Percentiles rank a stretch among this genome's conserved stretches.
phyloP scores from a whole-genome alignment of 306 rosid species.

The Medicago lupulina region DNA sequence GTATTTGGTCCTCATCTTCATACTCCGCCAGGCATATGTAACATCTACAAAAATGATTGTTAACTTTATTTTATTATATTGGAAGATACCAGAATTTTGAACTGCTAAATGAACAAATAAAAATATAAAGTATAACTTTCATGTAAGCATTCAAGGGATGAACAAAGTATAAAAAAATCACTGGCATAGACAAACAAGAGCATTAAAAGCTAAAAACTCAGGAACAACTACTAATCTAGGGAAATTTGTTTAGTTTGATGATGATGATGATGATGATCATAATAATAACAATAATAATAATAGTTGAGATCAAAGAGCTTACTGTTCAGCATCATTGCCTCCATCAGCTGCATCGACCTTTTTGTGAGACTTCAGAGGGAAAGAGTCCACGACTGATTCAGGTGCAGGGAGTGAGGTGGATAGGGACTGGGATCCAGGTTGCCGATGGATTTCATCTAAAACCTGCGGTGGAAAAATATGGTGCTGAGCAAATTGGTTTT shows the following conservation, averaged over 20 bases:
- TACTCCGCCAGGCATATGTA: slow-evolving; percentile 95
- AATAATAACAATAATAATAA: too few relatives aligned
- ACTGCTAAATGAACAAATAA: neutral
- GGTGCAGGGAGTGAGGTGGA: slow-evolving; percentile 95
- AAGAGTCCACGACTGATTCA: slow-evolving; percentile 81
- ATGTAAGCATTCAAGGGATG: slow-evolving; percentile 17
- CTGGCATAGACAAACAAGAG: neutral
- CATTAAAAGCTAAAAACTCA: neutral
- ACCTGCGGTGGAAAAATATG: slow-evolving; percentile 59
- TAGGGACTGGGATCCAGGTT: slow-evolving; percentile 79
- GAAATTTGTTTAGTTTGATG: neutral
- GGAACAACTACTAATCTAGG: slow-evolving; percentile 11
- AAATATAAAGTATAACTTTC: neutral
- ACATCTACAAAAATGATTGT: slow-evolving; percentile 60
- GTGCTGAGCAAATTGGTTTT: slow-evolving; percentile 30
- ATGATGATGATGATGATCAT: too few relatives aligned
- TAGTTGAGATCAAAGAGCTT: slow-evolving; percentile 44
- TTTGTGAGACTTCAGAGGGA: slow-evolving; percentile 79
- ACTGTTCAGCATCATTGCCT: slow-evolving; percentile 72
- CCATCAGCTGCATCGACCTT: slow-evolving; percentile 57
- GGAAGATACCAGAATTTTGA: neutral
- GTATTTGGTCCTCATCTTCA: slow-evolving; percentile 89
- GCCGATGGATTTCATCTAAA: slow-evolving; percentile 95
- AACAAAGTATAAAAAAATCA: slow-evolving; percentile 3
- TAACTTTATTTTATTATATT: neutral